Conservation (phyloP, 2,329 filamentous ascomycete genomes). For the Aureobasidium zeae region DNA sequence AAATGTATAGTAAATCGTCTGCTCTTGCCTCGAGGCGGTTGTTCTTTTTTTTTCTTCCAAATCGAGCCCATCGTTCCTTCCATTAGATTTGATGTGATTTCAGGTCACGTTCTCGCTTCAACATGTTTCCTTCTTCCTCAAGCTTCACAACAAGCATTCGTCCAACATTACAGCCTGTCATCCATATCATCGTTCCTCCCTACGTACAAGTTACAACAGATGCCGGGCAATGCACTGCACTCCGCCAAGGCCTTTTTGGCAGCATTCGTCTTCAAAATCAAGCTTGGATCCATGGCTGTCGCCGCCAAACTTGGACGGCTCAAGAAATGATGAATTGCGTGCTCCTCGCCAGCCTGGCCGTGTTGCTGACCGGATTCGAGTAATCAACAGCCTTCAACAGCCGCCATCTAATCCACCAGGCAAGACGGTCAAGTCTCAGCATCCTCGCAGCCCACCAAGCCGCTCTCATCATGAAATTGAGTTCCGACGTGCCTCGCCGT, state of each 20-base stretch:
- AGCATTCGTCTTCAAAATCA: slow-evolving; percentile 6
- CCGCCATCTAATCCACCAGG: background rate
- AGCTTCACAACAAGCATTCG: background rate
- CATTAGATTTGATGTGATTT: slow-evolving; percentile 2
- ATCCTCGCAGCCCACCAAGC: background rate
- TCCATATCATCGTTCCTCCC: background rate
- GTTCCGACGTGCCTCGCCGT: slow-evolving; percentile 9
- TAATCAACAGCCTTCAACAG: slow-evolving; percentile 15
- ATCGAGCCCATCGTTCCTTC: slow-evolving; percentile 1
- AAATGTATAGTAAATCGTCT: slow-evolving; percentile 22
- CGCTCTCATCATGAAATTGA: background rate
- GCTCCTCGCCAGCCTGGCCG: slow-evolving; percentile 10
- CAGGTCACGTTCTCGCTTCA: background rate
- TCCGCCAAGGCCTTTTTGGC: slow-evolving; percentile 1
- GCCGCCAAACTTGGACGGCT: slow-evolving; percentile 8
- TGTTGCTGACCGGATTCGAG: slow-evolving; percentile 17
- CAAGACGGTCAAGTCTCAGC: background rate
- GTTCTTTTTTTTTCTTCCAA: background rate
- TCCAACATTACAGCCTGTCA: slow-evolving; percentile 8
- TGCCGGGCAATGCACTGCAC: slow-evolving; percentile 5
- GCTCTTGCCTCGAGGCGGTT: slow-evolving; percentile 11
- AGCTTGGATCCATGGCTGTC: slow-evolving; percentile 3
- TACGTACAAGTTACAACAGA: slow-evolving; percentile 5
- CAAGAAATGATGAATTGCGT: background rate
- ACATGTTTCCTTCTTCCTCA: background rate